Conservation (phyloP, 1,284 basidiomycete species). For the Leccinum griseonigrum region DNA sequence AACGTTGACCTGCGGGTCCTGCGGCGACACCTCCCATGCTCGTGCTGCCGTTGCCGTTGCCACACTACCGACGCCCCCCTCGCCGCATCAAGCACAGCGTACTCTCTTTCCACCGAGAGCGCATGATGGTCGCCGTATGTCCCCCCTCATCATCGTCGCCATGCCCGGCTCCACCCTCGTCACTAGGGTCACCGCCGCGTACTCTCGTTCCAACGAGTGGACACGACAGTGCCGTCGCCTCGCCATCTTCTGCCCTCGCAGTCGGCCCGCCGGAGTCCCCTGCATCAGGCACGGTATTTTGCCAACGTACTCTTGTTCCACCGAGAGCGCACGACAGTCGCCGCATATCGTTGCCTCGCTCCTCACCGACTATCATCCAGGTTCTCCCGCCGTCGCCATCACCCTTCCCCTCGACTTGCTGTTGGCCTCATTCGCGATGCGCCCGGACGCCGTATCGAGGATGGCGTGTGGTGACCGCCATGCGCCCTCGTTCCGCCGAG, state of each 20-base stretch:
- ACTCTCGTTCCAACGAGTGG: neutral
- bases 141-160: too few species aligned
- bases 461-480: neutral
- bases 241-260: neutral
- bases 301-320: too few species aligned
- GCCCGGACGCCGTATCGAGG: neutral
- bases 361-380: neutral
- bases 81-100: neutral
- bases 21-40: too few species aligned
- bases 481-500: neutral
- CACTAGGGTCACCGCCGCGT: too few species aligned
- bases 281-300: too few species aligned
- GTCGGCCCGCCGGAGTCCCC: neutral
- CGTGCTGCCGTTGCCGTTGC: too few species aligned
- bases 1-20: too few species aligned
- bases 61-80: neutral
- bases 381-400: neutral
- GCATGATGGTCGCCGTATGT: too few species aligned
- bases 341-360: too few species aligned
- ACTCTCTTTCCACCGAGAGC: neutral
- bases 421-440: neutral
- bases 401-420: neutral
- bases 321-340: too few species aligned
- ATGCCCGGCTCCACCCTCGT: too few species aligned
- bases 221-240: neutral